These are phyloP conservation scores for Casuarina glauca DNA, from an alignment of 306 rosid species.

Conservation along the genomic window DNA sequence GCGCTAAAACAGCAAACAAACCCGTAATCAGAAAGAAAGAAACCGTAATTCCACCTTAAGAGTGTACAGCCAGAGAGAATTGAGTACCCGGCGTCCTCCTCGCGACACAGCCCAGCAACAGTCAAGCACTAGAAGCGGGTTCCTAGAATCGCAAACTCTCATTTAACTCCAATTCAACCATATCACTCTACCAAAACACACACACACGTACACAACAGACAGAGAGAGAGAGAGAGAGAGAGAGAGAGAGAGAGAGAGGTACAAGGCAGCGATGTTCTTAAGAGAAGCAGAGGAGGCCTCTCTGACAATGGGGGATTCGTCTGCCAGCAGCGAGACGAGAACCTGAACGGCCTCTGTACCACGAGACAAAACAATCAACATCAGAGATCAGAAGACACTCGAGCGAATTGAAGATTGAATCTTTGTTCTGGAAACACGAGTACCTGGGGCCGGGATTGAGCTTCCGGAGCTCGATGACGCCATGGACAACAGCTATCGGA, in stretches of 20 bases:
- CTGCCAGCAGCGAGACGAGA: conserved; percentile 75
- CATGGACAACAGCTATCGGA: conserved; percentile 40
- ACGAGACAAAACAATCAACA: conserved; percentile 16
- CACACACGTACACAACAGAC: background rate
- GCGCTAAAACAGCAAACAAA: conserved; percentile 48
- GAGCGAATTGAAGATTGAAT: conserved; percentile 4
- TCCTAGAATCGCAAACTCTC: conserved; percentile 40
- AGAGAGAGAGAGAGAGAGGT: conserved; percentile 25
- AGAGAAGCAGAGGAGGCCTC: conserved; percentile 83
- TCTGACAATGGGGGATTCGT: conserved; percentile 75
- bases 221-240: conserved; percentile 18
- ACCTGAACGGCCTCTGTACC: conserved; percentile 82
- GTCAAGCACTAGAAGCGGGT: conserved; percentile 78
- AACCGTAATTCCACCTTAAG: too few relatives aligned
- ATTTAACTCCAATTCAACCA: conserved; percentile 11
- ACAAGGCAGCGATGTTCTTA: conserved; percentile 74
- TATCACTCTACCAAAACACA: background rate
- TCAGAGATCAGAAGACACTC: conserved; percentile 23
- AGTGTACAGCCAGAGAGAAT: background rate
- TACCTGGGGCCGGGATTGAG: conserved; percentile 78
- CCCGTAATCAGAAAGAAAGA: background rate
- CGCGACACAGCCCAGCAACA: conserved; percentile 81
- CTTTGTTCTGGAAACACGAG: background rate
- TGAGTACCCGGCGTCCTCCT: conserved; percentile 85
- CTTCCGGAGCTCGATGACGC: conserved; percentile 56